These are phyloP conservation scores for Morella rubra DNA, from an alignment of 306 rosid species.

Conservation along the genomic window DNA sequence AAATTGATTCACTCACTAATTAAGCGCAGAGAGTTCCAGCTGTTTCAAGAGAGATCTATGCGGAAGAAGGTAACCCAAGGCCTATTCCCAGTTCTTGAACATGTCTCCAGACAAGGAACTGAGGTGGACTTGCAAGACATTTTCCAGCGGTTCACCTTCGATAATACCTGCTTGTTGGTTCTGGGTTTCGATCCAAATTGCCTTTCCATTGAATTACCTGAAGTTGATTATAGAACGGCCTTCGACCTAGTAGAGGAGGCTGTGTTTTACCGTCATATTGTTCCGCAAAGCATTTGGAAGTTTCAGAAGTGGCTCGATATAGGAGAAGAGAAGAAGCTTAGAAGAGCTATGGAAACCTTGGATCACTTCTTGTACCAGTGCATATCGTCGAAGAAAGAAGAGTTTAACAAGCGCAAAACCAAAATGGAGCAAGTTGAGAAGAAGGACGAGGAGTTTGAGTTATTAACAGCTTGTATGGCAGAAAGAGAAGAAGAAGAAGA, in stretches of 20 bases:
- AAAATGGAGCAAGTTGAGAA: background rate
- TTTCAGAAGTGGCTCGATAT: background rate
- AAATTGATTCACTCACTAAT: background rate
- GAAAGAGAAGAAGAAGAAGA: background rate
- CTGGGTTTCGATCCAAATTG: background rate
- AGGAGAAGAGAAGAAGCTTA: background rate
- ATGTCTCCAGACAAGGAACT: background rate
- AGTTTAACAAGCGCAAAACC: background rate
- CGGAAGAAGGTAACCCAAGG: background rate
- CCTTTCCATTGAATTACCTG: background rate
- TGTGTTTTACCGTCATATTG: background rate
- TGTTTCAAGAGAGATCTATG: background rate
- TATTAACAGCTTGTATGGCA: background rate
- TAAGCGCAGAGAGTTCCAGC: background rate
- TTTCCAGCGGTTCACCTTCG: background rate
- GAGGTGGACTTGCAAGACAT: background rate
- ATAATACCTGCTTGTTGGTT: background rate
- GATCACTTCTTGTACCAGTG: background rate
- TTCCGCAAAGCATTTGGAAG: constrained; percentile 3
- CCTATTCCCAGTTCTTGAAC: background rate
- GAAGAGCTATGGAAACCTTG: background rate
- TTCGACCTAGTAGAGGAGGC: background rate
- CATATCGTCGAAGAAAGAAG: background rate
- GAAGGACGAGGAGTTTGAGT: background rate
- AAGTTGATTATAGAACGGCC: background rate